A percentile compares a stretch with the other conserved stretches of the same genome.
Conservation (phyloP, 2,329 filamentous ascomycete species). For the Fusarium drepaniforme region DNA sequence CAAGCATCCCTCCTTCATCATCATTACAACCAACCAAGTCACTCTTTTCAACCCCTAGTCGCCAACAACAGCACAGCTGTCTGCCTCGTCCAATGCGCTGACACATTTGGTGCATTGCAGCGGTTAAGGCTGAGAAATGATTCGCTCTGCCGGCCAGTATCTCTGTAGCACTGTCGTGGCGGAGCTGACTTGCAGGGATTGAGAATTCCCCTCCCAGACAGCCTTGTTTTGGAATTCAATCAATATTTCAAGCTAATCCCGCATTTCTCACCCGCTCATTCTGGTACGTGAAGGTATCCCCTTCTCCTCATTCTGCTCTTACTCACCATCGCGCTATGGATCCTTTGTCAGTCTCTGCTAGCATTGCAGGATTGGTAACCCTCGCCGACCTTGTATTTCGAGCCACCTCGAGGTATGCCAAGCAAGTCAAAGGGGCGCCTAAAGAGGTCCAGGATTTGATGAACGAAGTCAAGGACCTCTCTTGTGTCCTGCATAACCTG, state of each 20-base stretch:
- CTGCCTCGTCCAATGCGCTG: neutral
- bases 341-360: conserved; percentile 10
- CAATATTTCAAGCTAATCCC: too few relatives aligned
- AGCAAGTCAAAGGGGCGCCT: neutral
- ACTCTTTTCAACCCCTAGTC: neutral
- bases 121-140: neutral
- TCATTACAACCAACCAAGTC: too few relatives aligned
- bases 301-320: too few relatives aligned
- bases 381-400: conserved; percentile 18
- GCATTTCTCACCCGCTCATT: too few relatives aligned
- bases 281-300: too few relatives aligned
- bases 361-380: conserved; percentile 15
- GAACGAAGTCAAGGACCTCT: conserved; percentile 1
- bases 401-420: neutral
- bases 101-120: neutral
- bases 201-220: too few relatives aligned
- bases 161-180: neutral
- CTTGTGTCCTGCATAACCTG: neutral
- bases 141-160: neutral
- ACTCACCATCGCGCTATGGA: neutral
- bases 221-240: too few relatives aligned
- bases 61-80: neutral
- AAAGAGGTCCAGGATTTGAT: neutral
- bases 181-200: neutral
- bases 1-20: too few relatives aligned